phyloP scores from a whole-genome alignment of 768 basidiomycete genomes.

The Phylloporus sp. region DNA sequence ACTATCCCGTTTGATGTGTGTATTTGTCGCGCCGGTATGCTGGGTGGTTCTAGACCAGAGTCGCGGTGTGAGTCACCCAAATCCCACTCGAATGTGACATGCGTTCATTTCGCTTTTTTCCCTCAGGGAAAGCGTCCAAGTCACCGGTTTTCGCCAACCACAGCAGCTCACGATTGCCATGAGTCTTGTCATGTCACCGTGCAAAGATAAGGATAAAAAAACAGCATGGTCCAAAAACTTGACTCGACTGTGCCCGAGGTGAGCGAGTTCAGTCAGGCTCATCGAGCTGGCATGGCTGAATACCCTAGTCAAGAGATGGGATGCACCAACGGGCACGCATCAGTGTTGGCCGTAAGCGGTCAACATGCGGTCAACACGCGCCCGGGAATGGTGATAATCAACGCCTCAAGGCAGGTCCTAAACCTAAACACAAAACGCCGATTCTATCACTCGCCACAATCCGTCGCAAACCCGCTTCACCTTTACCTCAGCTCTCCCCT shows the following conservation, averaged over 20 bases:
- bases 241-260: not conserved
- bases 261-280: not conserved
- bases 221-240: not conserved
- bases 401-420: slow-evolving; percentile 18
- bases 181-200: not conserved
- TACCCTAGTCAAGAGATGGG: slow-evolving; percentile 13
- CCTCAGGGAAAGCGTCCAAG: not conserved
- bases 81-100: not conserved
- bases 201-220: not conserved
- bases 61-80: slow-evolving; percentile 1
- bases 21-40: not conserved
- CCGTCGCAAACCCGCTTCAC: slow-evolving; percentile 12
- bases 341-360: slow-evolving; percentile 32
- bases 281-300: slow-evolving; percentile 1
- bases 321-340: slow-evolving; percentile 13
- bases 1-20: not conserved
- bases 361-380: slow-evolving; percentile 28
- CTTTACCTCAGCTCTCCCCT: slow-evolving; percentile 29
- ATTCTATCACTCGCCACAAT: slow-evolving; percentile 19
- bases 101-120: slow-evolving; percentile 14
- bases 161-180: not conserved
- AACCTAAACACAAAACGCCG: slow-evolving; percentile 22
- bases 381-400: no score
- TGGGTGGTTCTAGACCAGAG: slow-evolving; percentile 15
- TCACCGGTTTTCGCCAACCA: not conserved